These are phyloP conservation scores for Inonotus obliquus DNA, from an alignment of 1,284 basidiomycete species.

Conservation along the genomic window DNA sequence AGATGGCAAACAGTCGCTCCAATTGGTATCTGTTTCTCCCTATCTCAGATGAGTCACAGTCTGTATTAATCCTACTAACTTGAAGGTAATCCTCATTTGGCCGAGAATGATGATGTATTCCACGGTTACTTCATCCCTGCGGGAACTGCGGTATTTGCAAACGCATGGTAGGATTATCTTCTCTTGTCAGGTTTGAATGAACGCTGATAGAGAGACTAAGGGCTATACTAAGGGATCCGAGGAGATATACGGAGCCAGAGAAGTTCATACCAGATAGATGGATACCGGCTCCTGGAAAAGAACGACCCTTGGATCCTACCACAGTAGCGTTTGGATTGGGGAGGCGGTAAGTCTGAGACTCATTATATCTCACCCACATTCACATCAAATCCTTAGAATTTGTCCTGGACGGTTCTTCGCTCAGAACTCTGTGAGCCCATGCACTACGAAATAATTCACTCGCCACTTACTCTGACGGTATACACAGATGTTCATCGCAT, in stretches of 20 bases:
- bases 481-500: constrained; percentile 7
- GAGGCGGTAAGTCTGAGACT: neutral
- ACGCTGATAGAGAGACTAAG: constrained; percentile 7
- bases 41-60: neutral
- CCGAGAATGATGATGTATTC: constrained; percentile 6
- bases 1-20: constrained; percentile 18
- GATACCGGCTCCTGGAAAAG: neutral
- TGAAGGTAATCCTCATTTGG: neutral
- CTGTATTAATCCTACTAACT: neutral
- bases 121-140: constrained; percentile 18
- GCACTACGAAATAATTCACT: neutral
- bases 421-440: constrained; percentile 1
- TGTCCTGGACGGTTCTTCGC: constrained; percentile 8
- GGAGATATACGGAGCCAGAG: constrained; percentile 21
- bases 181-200: neutral
- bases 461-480: neutral
- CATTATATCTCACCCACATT: too few relatives aligned
- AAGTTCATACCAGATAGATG: constrained; percentile 24
- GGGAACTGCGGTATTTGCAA: constrained; percentile 26
- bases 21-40: neutral
- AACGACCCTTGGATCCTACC: neutral
- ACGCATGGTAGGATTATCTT: constrained; percentile 25
- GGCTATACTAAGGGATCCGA: constrained; percentile 24
- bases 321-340: constrained; percentile 10
- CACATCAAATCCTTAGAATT: neutral